Conservation (phyloP, 73 alveolate genomes). For the Paramecium sonneborni region DNA sequence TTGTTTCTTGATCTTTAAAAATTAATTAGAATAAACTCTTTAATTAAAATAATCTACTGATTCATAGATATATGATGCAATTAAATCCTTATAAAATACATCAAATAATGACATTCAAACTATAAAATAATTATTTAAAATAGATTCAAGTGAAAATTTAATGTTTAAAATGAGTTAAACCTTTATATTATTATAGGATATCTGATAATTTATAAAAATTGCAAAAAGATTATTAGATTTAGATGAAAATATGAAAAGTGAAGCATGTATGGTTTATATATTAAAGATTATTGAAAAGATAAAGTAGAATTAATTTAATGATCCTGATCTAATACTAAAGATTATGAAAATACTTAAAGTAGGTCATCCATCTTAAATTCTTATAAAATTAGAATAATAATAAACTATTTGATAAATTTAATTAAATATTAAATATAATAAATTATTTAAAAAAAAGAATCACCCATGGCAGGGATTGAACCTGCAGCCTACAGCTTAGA, state of each 20-base stretch:
- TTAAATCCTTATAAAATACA: background rate
- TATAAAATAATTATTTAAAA: constrained; percentile 41
- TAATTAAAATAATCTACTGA: constrained; percentile 42
- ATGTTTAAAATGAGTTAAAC: constrained; percentile 45
- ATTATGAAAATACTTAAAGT: background rate
- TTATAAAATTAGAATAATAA: background rate
- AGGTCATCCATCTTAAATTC: background rate
- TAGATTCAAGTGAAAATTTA: constrained; percentile 26
- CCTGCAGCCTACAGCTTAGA: constrained; percentile 63
- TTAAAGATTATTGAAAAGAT: constrained; percentile 46
- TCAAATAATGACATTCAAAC: background rate
- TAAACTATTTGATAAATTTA: background rate
- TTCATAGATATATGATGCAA: background rate
- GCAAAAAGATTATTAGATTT: constrained; percentile 39
- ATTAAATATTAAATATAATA: background rate
- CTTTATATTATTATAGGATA: constrained; percentile 22
- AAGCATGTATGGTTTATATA: constrained; percentile 47
- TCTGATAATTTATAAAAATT: constrained; percentile 45
- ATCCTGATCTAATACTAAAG: background rate
- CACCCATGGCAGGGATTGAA: constrained; percentile 64
- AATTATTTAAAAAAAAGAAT: background rate
- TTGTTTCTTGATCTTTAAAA: constrained; percentile 33
- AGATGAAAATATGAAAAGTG: constrained; percentile 60
- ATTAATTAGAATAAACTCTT: background rate
- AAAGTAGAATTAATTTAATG: background rate